These are phyloP conservation scores for Colletotrichum tropicale DNA, from an alignment of 2,329 filamentous ascomycete genomes.

Conservation along the genomic window DNA sequence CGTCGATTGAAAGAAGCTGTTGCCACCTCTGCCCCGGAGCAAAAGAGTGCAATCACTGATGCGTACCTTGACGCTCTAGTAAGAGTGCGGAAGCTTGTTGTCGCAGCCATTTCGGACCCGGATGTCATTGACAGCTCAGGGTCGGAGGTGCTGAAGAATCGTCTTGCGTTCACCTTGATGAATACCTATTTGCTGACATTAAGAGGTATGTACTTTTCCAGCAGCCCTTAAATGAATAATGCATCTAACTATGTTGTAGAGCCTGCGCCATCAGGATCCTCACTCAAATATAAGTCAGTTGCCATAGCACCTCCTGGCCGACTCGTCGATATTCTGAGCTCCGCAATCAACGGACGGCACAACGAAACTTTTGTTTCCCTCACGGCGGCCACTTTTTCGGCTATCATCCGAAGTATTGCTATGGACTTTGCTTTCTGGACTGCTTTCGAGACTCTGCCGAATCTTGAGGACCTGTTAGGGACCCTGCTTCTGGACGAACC, in stretches of 20 bases:
- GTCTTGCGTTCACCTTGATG: slow-evolving; percentile 59
- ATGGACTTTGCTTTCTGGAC: slow-evolving; percentile 43
- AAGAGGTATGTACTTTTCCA: slow-evolving; percentile 44
- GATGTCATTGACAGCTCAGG: slow-evolving; percentile 17
- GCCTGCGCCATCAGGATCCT: neutral
- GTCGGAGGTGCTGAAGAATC: slow-evolving; percentile 48
- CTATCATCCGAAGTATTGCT: slow-evolving; percentile 43
- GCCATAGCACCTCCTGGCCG: slow-evolving; percentile 23
- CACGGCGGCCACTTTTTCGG: slow-evolving; percentile 38
- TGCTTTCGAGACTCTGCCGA: slow-evolving; percentile 33
- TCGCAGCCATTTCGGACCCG: slow-evolving; percentile 43
- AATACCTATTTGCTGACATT: slow-evolving; percentile 61
- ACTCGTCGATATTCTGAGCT: slow-evolving; percentile 31
- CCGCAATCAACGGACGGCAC: slow-evolving; percentile 10
- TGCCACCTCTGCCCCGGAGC: neutral
- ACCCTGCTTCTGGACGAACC: slow-evolving; percentile 41
- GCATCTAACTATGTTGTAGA: slow-evolving; percentile 28
- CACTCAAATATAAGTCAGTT: slow-evolving; percentile 22
- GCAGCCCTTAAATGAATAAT: neutral
- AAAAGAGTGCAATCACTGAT: slow-evolving; percentile 24
- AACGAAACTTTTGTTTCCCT: slow-evolving; percentile 17
- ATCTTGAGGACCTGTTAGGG: slow-evolving; percentile 32
- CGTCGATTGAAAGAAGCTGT: slow-evolving; percentile 32
- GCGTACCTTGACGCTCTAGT: slow-evolving; percentile 38
- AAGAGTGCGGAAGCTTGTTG: slow-evolving; percentile 58